phyloP scores from a whole-genome alignment of 2,329 filamentous ascomycete species.

The Boeremia lycopersici region DNA sequence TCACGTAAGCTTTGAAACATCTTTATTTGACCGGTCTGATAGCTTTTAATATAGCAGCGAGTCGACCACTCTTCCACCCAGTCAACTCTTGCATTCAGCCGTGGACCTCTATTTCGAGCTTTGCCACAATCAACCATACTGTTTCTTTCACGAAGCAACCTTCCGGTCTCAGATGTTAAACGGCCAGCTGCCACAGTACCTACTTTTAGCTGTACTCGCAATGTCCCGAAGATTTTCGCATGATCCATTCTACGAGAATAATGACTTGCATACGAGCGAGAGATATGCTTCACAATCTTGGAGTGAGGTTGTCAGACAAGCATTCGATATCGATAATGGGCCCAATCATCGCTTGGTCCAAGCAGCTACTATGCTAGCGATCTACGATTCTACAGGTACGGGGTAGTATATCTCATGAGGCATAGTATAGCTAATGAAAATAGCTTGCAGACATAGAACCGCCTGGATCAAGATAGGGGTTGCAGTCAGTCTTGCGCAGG shows the following conservation, averaged over 20 bases:
- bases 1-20: background rate
- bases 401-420: background rate
- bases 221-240: background rate
- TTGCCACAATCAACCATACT: slow-evolving; percentile 11
- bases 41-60: background rate
- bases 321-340: slow-evolving; percentile 6
- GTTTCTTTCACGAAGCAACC: slow-evolving; percentile 12
- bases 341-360: slow-evolving; percentile 9
- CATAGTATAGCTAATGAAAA: background rate
- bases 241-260: background rate
- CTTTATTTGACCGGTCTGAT: background rate
- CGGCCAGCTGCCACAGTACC: background rate
- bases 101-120: slow-evolving; percentile 6
- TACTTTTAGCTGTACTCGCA: background rate
- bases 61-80: background rate
- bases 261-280: background rate
- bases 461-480: slow-evolving; percentile 17
- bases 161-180: slow-evolving; percentile 1
- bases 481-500: slow-evolving; percentile 14
- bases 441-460: slow-evolving; percentile 12
- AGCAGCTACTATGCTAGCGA: slow-evolving; percentile 8
- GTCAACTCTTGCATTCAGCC: background rate
- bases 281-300: background rate
- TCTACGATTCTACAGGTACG: slow-evolving; percentile 13
- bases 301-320: background rate